phyloP scores from a whole-genome alignment of 805 yeast genomes.

The Yamadazyma akitaensis region DNA sequence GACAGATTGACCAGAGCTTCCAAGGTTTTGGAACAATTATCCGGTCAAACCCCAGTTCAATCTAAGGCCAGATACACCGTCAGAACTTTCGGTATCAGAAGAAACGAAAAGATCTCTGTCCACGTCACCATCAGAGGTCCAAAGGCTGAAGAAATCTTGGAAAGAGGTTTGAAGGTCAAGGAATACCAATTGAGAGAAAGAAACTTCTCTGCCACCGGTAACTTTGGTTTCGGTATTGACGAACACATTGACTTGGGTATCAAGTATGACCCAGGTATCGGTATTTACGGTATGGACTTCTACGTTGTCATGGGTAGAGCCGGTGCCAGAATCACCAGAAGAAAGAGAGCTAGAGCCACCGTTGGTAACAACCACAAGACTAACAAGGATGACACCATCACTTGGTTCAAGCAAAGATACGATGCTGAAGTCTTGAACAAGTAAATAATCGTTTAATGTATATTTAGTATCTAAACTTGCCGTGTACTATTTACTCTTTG shows the following conservation, averaged over 20 bases:
- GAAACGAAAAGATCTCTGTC: constrained; percentile 99
- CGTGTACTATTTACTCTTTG: too few relatives aligned
- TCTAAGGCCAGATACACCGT: constrained; percentile 99
- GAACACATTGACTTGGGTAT: constrained; percentile 99
- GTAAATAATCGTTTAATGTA: constrained; percentile 30
- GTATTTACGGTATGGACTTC: constrained; percentile 99
- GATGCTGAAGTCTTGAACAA: constrained; percentile 96
- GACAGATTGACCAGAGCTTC: constrained; percentile 99
- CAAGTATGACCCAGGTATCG: constrained; percentile 99
- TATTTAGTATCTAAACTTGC: constrained; percentile 4
- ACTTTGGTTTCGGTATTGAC: constrained; percentile 99
- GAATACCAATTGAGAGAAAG: constrained; percentile 93
- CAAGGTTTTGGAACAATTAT: constrained; percentile 98
- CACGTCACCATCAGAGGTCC: constrained; percentile 99
- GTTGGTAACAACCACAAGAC: constrained; percentile 94
- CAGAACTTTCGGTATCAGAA: constrained; percentile 99
- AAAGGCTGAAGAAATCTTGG: constrained; percentile 92
- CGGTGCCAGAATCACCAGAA: constrained; percentile 98
- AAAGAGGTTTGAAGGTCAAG: constrained; percentile 99
- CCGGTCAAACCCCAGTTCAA: constrained; percentile 99
- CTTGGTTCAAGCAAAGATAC: constrained; percentile 99
- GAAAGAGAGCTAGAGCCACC: constrained; percentile 88
- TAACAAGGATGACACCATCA: constrained; percentile 88
- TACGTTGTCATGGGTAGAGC: constrained; percentile 99
- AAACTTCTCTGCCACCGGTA: constrained; percentile 99